Base-by-base conservation (phyloP, 2,329 filamentous ascomycete genomes). In the Tolypocladium capitatum region DNA sequence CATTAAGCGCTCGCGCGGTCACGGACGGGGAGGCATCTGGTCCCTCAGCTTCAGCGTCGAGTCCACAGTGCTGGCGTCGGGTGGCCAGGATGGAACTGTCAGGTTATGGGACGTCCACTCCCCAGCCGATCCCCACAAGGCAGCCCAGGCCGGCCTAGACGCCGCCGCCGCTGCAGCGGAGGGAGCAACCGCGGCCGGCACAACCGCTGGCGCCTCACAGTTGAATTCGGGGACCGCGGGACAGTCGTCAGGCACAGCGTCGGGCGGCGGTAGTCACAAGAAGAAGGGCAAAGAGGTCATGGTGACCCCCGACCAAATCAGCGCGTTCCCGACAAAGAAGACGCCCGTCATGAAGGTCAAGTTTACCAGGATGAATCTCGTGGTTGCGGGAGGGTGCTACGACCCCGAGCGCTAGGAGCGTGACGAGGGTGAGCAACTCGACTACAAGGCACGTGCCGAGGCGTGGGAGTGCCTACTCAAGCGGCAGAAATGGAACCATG, bases 361-460 rank as follows among this genome's bases (percentile, higher is more conserved):
- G 59, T 96, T 96, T 59, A 97, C 92, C 4, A 75, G 88, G 51
- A 96, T 95, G 87, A 98, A 98, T 63, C 67, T 97, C 54, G 84
- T 96, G 13, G 73, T 97, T 51, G 89, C 89, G 21, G 88, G 86
- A 43, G 88, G 90, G 24, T 82, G 78, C 58, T 83, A 80, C 56
- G 74, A 80, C 46, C 72, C 76, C 34, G 72, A 76, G 53, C 64
- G 67, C 50, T 71, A 66, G 60, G 18, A 40, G 28, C 43, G 27
- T 24, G 43, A 44, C 8, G 11, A 44, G 28, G 28, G n/a, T 28
- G 43, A 40, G 16, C n/a, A 43, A 3, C 14, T 28, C 24, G 32
- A 40, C 30, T 36, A 20, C 13, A 10, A 14, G 14, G 10, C 21
- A n/a, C 27, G 20, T 7, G 10, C 20, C 11, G 31, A 34, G 36